phyloP scores from a whole-genome alignment of 176 grass and related monocot genomes.

The Oropetium thomaeum region DNA sequence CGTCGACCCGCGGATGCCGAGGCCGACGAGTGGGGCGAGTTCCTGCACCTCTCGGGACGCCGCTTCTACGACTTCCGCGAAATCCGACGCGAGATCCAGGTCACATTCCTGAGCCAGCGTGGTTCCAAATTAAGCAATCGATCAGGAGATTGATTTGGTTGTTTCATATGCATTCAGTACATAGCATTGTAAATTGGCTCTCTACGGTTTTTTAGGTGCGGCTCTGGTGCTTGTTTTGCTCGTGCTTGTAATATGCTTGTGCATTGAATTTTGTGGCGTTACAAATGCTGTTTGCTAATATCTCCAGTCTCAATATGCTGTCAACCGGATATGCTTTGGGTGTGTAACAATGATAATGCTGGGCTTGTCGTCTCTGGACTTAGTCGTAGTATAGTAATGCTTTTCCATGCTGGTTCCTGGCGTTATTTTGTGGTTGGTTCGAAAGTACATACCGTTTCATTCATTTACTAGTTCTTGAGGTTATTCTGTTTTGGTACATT shows the following conservation, averaged over 20 bases:
- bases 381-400: not conserved
- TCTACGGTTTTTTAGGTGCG: not conserved
- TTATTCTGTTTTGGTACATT: not conserved
- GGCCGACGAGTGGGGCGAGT: constrained; percentile 93
- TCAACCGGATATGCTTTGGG: not conserved
- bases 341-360: not conserved
- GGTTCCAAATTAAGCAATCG: not conserved
- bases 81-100: constrained; percentile 93
- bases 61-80: constrained; percentile 84
- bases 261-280: not conserved
- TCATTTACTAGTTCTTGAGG: not conserved
- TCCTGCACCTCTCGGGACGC: constrained; percentile 72
- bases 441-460: not conserved
- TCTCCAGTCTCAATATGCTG: not conserved
- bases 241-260: not conserved
- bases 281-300: not conserved
- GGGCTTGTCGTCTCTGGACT: not conserved
- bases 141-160: not conserved
- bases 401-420: not conserved
- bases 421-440: not conserved
- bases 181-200: not conserved
- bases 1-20: constrained; percentile 46
- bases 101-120: not conserved
- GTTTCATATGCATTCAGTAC: not conserved
- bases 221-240: not conserved